Percentiles rank a stretch among this genome's conserved stretches.
Evolutionary conservation across 208 protist species (phyloP).

Genomic region (Angomonas deanei): DNA sequence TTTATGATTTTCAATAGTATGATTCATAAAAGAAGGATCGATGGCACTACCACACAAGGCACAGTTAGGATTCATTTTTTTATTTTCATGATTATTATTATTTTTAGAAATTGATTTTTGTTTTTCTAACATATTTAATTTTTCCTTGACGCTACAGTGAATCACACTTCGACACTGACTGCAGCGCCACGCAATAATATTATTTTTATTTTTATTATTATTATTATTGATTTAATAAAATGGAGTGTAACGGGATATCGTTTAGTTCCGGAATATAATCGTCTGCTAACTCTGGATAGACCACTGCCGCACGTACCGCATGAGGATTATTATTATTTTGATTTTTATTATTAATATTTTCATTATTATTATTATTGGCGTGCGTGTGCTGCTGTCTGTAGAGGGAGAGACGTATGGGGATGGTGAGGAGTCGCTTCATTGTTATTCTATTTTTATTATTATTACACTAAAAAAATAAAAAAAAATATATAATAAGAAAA

Average conservation of each 20-base stretch:
- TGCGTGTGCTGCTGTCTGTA: not conserved
- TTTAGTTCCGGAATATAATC: not conserved
- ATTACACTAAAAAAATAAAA: too few relatives aligned
- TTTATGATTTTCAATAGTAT: slow-evolving; percentile 3
- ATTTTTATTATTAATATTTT: slow-evolving; percentile 1
- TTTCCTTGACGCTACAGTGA: not conserved
- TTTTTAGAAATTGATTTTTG: not conserved
- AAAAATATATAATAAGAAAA: not conserved
- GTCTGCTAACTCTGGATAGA: not conserved
- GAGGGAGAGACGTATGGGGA: slow-evolving; percentile 1
- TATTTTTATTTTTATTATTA: not conserved
- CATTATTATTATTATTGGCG: not conserved
- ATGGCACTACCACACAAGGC: too few relatives aligned
- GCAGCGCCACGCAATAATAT: not conserved
- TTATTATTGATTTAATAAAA: not conserved
- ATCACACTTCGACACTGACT: not conserved
- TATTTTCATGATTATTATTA: not conserved
- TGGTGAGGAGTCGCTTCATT: not conserved
- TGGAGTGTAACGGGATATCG: not conserved
- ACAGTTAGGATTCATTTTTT: not conserved
- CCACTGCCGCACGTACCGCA: not conserved
- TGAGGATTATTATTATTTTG: not conserved
- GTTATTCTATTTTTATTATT: too few relatives aligned
- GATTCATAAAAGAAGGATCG: not conserved
- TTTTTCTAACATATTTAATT: not conserved